These are phyloP conservation scores for Hypericum perforatum DNA, from an alignment of 345 rosid species.

Conservation along the genomic window DNA sequence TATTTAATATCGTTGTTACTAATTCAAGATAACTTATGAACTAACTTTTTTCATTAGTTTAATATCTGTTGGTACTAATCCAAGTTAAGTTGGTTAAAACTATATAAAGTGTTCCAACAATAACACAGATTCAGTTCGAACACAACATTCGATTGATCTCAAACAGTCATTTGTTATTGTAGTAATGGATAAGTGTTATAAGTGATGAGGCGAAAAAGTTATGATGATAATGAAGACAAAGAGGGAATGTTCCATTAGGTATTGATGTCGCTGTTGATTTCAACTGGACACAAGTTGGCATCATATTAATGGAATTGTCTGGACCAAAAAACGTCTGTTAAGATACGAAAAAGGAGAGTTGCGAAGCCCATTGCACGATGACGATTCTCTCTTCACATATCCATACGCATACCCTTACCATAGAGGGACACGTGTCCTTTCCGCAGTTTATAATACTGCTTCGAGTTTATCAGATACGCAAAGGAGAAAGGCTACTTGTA, in stretches of 20 bases:
- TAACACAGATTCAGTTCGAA: too few species aligned
- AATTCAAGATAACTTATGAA: too few species aligned
- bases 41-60: too few species aligned
- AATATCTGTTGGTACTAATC: too few species aligned
- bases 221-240: constrained; percentile 8
- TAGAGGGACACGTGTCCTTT: constrained; percentile 7
- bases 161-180: too few species aligned
- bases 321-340: neutral
- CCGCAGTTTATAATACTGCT: constrained; percentile 16
- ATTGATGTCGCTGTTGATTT: constrained; percentile 24
- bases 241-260: constrained; percentile 23
- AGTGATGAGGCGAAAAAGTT: neutral
- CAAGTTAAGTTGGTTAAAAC: too few species aligned
- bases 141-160: too few species aligned
- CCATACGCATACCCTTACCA: too few species aligned
- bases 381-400: constrained; percentile 26
- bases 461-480: neutral
- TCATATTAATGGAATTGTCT: constrained; percentile 7
- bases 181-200: neutral
- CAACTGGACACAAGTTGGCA: constrained; percentile 11
- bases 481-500: too few species aligned
- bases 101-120: too few species aligned
- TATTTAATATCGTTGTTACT: too few species aligned
- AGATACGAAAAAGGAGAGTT: neutral
- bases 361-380: constrained; percentile 4